Base-by-base conservation (phyloP, 2,329 filamentous ascomycete genomes). In the Herpotrichia juniperi region DNA sequence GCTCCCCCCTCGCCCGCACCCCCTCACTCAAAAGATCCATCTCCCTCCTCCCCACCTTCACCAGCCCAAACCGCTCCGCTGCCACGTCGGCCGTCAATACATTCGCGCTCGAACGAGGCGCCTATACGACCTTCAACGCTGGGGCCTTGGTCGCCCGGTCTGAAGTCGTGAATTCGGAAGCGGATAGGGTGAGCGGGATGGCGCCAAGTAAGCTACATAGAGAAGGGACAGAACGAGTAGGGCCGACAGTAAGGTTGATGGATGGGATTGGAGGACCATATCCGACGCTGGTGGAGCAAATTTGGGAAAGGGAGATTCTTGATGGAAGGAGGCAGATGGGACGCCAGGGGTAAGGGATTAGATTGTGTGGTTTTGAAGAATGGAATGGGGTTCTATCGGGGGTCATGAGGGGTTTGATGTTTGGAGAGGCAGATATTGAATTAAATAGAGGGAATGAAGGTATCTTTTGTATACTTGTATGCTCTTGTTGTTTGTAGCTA, bases 261-360 rank as follows among this genome's bases (percentile, higher is more conserved):
- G 39, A 37, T 44, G 26, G 19, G 16, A 22, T n/a, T 21, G 47
- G 37, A 16, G 37, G 9, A 14, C 34, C 43, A 9, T 25, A 42
- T 16, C 14, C 16, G 12, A 51, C 51, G 26, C 30, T 54, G 2
- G 32, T 47, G 2, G 51, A 54, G 28, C n/a, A 16, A 7, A 54
- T 54, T 39, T 16, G 22, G 10, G 16, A 43, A 2, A 44, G 9
- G 16, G 51, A 50, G 43, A 28, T 35, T 12, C 25, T 50, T 42
- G 35, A 35, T 16, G 43, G 48, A 10, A 48, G 25, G 28, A 35
- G 9, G 43, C 35, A 48, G 50, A 42, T 25, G 46, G 35, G 45
- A 35, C 26, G 43, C 10, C 17, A 6, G 43, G 43, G 43, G 24
- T 21, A n/a, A n/a, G n/a, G n/a, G n/a, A n/a, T n/a, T n/a, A n/a